Conservation (phyloP, 2,329 filamentous ascomycete genomes). For the Lanzia echinophila region DNA sequence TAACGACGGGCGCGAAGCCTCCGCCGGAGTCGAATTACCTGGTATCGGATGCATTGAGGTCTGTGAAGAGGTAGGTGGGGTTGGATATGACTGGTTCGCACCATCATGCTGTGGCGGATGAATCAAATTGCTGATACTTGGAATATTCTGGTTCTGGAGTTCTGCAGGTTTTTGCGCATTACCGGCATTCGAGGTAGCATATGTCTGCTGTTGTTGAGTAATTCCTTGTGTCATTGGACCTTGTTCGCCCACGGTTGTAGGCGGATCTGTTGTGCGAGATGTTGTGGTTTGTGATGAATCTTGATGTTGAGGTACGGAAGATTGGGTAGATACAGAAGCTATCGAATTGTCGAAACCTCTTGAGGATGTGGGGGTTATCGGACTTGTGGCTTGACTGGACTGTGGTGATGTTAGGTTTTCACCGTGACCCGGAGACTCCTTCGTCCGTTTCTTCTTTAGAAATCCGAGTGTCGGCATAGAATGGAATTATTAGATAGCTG, state of each 20-base stretch:
- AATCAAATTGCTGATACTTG: constrained; percentile 79
- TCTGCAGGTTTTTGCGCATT: constrained; percentile 18
- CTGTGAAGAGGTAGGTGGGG: constrained; percentile 11
- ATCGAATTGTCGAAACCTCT: constrained; percentile 39
- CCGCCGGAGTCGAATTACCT: constrained; percentile 3
- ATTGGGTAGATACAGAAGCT: constrained; percentile 36
- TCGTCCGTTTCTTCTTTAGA: constrained; percentile 98
- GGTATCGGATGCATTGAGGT: constrained; percentile 2
- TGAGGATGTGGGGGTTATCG: constrained; percentile 51
- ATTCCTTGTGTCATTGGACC: constrained; percentile 29
- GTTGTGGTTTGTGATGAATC: constrained; percentile 23
- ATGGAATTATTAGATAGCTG: constrained; percentile 23
- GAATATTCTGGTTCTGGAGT: constrained; percentile 53
- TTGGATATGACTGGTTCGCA: constrained; percentile 30
- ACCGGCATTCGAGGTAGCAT: constrained; percentile 21
- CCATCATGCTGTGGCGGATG: constrained; percentile 53
- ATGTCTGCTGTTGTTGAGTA: constrained; percentile 29
- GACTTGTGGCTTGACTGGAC: constrained; percentile 57
- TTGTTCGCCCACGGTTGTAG: constrained; percentile 27
- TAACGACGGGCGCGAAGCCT: constrained; percentile 8
- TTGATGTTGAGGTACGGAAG: constrained; percentile 27
- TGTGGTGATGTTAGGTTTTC: constrained; percentile 60
- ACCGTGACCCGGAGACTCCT: constrained; percentile 65
- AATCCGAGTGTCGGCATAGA: constrained; percentile 91
- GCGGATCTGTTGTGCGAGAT: constrained; percentile 24